Evolutionary conservation across 768 basidiomycete genomes (phyloP).

Genomic region (Daedaleopsis sinensis): DNA sequence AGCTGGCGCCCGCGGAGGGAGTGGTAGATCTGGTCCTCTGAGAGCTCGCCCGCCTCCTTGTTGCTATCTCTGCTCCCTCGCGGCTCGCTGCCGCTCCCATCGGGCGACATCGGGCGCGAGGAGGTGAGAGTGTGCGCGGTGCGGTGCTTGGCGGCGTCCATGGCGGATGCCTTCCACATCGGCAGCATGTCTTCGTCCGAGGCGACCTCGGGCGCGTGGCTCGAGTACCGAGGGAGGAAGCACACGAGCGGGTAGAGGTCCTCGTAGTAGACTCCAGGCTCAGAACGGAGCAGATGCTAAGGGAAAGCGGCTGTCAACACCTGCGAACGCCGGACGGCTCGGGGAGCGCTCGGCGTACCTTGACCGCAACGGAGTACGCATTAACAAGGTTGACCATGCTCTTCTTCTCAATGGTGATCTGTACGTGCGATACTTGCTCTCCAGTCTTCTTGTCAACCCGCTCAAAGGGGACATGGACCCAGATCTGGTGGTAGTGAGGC

Average conservation of each 20-base stretch:
- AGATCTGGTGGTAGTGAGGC: conserved; percentile 41
- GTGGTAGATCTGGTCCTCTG: conserved; percentile 22
- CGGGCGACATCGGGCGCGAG: conserved; percentile 18
- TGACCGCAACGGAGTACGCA: conserved; percentile 69
- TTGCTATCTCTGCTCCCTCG: background rate
- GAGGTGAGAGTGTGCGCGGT: conserved; percentile 21
- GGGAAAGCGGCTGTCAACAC: background rate
- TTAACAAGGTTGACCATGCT: conserved; percentile 77
- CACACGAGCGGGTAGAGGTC: conserved; percentile 73
- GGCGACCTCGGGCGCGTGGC: conserved; percentile 17
- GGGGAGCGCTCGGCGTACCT: conserved; percentile 39
- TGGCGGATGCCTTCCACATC: conserved; percentile 52
- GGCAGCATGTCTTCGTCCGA: conserved; percentile 53
- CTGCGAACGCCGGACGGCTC: background rate
- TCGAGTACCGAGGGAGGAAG: conserved; percentile 66
- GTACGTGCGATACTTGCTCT: conserved; percentile 37
- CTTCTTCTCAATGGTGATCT: conserved; percentile 32
- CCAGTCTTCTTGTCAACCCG: conserved; percentile 36
- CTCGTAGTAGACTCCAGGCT: conserved; percentile 71
- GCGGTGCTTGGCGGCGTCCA: conserved; percentile 27
- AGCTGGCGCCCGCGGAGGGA: conserved; percentile 28
- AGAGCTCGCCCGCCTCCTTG: conserved; percentile 14
- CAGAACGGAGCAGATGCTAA: conserved; percentile 68
- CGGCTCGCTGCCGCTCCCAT: background rate
- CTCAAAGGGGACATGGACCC: conserved; percentile 56